Conservation (phyloP, 805 yeast genomes). For the Metschnikowia santaceciliae region DNA sequence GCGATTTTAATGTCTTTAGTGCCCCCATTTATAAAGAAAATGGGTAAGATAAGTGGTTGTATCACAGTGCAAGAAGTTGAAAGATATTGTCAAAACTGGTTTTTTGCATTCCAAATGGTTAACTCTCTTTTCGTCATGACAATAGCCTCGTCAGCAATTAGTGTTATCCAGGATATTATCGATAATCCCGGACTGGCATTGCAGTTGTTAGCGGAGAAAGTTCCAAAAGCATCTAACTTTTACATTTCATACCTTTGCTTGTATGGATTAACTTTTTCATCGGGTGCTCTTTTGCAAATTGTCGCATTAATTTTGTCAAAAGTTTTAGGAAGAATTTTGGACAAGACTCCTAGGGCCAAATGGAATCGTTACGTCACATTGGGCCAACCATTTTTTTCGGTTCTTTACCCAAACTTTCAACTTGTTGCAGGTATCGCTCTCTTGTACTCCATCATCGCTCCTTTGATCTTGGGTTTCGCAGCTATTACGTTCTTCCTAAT, state of each 20-base stretch:
- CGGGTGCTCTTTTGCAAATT: conserved; percentile 73
- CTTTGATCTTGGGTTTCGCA: conserved; percentile 67
- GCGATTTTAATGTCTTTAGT: conserved; percentile 81
- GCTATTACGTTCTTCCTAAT: conserved; percentile 52
- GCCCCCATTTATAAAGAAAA: conserved; percentile 75
- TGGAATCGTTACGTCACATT: conserved; percentile 73
- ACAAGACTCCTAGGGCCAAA: conserved; percentile 86
- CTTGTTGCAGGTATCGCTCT: conserved; percentile 69
- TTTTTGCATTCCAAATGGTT: conserved; percentile 83
- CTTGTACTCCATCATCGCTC: conserved; percentile 75
- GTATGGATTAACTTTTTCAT: conserved; percentile 74
- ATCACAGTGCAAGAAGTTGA: conserved; percentile 72
- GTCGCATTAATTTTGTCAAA: conserved; percentile 70
- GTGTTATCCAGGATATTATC: conserved; percentile 69
- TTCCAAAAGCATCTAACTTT: conserved; percentile 90
- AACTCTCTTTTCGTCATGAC: conserved; percentile 86
- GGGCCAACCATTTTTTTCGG: conserved; percentile 74
- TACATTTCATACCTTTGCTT: conserved; percentile 79
- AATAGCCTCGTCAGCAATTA: conserved; percentile 73
- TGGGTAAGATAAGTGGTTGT: conserved; percentile 73
- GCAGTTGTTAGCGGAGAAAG: conserved; percentile 64
- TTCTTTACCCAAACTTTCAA: conserved; percentile 73
- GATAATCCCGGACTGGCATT: conserved; percentile 67
- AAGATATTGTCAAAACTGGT: conserved; percentile 82
- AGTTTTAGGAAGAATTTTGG: conserved; percentile 66